Conservation (phyloP, 202 grass and related monocot species). For the Schoenoplectus triqueter region DNA sequence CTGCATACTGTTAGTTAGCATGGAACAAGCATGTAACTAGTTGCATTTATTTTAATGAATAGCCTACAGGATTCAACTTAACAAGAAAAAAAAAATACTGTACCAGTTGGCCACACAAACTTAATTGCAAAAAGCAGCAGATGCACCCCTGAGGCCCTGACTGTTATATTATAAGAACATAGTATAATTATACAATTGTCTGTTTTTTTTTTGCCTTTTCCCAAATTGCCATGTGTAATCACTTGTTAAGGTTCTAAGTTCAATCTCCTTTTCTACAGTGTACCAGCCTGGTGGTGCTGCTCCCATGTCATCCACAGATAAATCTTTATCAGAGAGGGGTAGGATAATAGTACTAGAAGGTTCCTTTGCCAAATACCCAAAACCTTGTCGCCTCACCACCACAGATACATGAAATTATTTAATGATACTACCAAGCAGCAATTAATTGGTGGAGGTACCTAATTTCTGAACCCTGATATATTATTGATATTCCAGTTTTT, state of each 20-base stretch:
- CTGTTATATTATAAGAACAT: not conserved
- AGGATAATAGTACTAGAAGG: slow-evolving; percentile 91
- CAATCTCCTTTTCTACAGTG: slow-evolving; percentile 46
- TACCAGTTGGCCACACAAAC: too few relatives aligned
- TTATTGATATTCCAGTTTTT: slow-evolving; percentile 15
- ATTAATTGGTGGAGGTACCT: slow-evolving; percentile 80
- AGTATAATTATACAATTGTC: not conserved
- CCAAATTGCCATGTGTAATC: not conserved
- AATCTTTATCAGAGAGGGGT: slow-evolving; percentile 80
- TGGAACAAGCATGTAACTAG: too few relatives aligned
- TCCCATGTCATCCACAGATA: slow-evolving; percentile 89
- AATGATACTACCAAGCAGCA: slow-evolving; percentile 70
- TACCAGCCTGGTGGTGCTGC: slow-evolving; percentile 70
- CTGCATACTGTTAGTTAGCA: too few relatives aligned
- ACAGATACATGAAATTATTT: slow-evolving; percentile 71
- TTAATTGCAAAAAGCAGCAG: too few relatives aligned
- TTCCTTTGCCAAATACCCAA: slow-evolving; percentile 62
- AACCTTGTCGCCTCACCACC: slow-evolving; percentile 51
- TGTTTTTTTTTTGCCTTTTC: not conserved
- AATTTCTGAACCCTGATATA: not conserved
- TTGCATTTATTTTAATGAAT: too few relatives aligned
- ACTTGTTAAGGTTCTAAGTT: slow-evolving; percentile 15
- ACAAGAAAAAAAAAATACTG: too few relatives aligned
- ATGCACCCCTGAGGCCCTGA: too few relatives aligned
- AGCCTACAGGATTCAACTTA: too few relatives aligned